Percentiles rank a stretch among this genome's conserved stretches.
phyloP scores from a whole-genome alignment of 108 stramenopile genomes.

The Chaetoceros muelleri region DNA sequence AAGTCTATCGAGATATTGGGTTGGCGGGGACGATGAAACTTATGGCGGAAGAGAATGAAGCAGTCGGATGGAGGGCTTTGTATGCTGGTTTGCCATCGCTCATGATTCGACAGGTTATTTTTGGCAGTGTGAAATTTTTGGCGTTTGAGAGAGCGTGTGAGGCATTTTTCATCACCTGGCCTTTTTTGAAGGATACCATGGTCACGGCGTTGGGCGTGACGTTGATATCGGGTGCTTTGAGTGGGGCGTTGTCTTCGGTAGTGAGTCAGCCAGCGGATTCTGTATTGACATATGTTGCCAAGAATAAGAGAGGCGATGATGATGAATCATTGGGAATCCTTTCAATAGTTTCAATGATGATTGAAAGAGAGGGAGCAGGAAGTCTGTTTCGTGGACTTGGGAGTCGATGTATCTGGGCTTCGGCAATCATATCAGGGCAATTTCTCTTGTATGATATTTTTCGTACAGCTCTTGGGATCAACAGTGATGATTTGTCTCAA shows the following conservation, averaged over 20 bases:
- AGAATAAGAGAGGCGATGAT: constrained; percentile 18
- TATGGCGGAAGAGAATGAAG: constrained; percentile 51
- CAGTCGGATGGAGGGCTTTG: constrained; percentile 47
- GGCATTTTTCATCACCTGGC: constrained; percentile 41
- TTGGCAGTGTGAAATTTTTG: constrained; percentile 90
- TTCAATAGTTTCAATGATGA: constrained; percentile 54
- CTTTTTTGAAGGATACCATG: constrained; percentile 46
- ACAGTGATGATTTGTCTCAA: constrained; percentile 68
- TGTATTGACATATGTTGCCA: constrained; percentile 66
- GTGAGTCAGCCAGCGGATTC: constrained; percentile 91
- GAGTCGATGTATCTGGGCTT: constrained; percentile 88
- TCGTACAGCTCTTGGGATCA: constrained; percentile 69
- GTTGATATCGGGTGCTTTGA: constrained; percentile 77
- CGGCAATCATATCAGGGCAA: constrained; percentile 84
- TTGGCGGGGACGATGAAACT: constrained; percentile 50
- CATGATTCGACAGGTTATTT: constrained; percentile 87
- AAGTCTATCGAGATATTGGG: constrained; percentile 39
- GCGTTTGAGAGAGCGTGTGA: constrained; percentile 86
- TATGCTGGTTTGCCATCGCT: constrained; percentile 87
- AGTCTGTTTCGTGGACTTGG: constrained; percentile 82
- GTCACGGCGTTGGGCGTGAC: constrained; percentile 68
- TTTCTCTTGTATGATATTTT: constrained; percentile 91
- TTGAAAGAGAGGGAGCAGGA: constrained; percentile 48
- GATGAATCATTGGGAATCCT: constrained; percentile 27
- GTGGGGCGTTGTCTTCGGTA: constrained; percentile 67